These are phyloP conservation scores for Potentilla sterilis DNA, from an alignment of 306 rosid genomes.

Conservation along the genomic window DNA sequence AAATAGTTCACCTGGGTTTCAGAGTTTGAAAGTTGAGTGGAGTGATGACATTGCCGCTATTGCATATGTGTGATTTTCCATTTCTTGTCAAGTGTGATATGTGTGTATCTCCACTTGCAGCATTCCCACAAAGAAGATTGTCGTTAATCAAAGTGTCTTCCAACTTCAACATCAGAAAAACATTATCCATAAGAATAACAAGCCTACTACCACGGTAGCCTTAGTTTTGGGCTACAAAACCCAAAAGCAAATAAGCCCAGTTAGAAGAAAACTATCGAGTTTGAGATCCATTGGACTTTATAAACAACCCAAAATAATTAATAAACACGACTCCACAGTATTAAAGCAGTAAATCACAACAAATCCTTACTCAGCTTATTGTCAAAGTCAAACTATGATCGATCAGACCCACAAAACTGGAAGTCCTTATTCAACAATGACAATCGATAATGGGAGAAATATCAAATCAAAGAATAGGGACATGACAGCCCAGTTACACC, in stretches of 20 bases:
- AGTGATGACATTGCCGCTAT: neutral
- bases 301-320: neutral
- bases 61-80: neutral
- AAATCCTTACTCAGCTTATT: neutral
- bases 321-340: too few relatives aligned
- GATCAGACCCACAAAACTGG: neutral
- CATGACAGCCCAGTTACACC: neutral
- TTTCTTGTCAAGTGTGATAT: neutral
- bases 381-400: neutral
- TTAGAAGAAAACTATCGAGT: too few relatives aligned
- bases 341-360: neutral
- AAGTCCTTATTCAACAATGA: neutral
- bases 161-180: neutral
- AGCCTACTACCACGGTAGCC: too few relatives aligned
- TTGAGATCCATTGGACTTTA: neutral
- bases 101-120: slow-evolving; percentile 4
- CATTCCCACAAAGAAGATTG: neutral
- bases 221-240: neutral
- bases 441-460: neutral
- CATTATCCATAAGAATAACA: neutral
- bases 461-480: neutral
- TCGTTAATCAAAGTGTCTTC: neutral
- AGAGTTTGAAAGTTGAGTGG: neutral
- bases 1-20: neutral
- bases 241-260: neutral